Conservation (phyloP, 805 yeast genomes). For the Yarrowia deformans region DNA sequence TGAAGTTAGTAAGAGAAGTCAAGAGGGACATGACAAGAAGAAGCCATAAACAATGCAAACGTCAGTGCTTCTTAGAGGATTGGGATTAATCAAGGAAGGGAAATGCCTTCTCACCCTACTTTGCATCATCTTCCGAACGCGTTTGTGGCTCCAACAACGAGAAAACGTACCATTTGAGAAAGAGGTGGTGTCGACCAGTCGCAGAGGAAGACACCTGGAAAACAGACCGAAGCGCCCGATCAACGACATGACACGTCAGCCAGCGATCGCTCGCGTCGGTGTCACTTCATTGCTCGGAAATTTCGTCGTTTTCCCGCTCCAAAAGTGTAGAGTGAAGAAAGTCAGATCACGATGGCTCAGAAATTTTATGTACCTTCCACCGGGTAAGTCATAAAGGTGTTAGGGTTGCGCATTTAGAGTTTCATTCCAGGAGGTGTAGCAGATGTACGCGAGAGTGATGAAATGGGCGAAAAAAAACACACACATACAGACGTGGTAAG, state of each 20-base stretch:
- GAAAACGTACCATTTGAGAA: conserved; percentile 13
- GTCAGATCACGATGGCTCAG: background rate
- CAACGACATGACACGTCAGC: background rate
- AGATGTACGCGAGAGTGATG: background rate
- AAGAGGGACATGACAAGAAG: background rate
- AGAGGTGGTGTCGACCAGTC: conserved; percentile 9
- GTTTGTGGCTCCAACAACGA: background rate
- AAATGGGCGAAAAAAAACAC: too few species aligned
- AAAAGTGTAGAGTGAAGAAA: conserved; percentile 6
- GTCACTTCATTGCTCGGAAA: background rate
- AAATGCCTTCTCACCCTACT: conserved; percentile 41
- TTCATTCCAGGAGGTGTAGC: background rate
- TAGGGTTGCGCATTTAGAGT: conserved; percentile 23
- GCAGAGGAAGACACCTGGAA: conserved; percentile 2
- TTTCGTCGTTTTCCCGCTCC: background rate
- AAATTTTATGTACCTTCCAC: conserved; percentile 20
- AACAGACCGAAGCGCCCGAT: background rate
- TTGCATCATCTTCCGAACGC: conserved; percentile 42
- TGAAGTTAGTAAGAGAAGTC: background rate
- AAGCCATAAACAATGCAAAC: conserved; percentile 11
- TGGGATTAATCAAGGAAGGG: conserved; percentile 42
- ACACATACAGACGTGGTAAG: background rate
- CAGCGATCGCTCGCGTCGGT: background rate
- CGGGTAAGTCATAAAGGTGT: conserved; percentile 15
- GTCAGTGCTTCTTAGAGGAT: conserved; percentile 49